Evolutionary conservation across 257 asterid species (phyloP).

Genomic region (Avicennia marina): DNA sequence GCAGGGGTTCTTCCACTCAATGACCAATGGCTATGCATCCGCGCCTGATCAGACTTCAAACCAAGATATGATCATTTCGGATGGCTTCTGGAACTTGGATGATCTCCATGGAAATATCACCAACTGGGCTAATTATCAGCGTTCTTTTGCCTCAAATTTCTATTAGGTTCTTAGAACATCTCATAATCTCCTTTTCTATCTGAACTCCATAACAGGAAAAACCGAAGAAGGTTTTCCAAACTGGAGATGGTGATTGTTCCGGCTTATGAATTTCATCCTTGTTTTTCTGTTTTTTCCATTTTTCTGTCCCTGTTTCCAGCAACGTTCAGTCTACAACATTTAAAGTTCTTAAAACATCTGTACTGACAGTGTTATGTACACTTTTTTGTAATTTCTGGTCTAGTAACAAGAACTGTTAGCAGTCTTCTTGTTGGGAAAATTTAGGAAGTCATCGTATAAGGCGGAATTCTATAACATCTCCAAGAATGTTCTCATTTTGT

Average conservation of each 20-base stretch:
- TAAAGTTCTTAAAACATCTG: constrained; percentile 4
- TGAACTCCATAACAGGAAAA: constrained; percentile 23
- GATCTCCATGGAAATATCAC: constrained; percentile 32
- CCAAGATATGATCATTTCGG: constrained; percentile 51
- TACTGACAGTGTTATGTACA: too few species aligned
- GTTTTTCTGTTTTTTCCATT: too few species aligned
- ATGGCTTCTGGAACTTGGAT: constrained; percentile 71
- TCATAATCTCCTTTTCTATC: neutral
- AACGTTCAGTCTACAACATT: neutral
- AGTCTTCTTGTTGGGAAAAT: neutral
- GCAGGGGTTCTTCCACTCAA: constrained; percentile 17
- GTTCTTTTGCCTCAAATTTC: constrained; percentile 18
- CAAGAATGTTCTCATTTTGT: neutral
- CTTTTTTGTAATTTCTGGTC: constrained; percentile 8
- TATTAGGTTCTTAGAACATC: constrained; percentile 4
- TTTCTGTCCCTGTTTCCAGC: neutral
- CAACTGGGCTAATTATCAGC: constrained; percentile 22
- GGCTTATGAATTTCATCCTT: neutral
- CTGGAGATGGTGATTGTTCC: constrained; percentile 6
- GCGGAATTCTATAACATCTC: neutral
- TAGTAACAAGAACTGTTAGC: neutral
- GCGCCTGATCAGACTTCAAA: constrained; percentile 28
- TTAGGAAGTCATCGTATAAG: neutral
- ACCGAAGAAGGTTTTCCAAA: constrained; percentile 30
- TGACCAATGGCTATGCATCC: constrained; percentile 31